Evolutionary conservation across 2,329 filamentous ascomycete species (phyloP).

Genomic region (Fusarium goolgardi): DNA sequence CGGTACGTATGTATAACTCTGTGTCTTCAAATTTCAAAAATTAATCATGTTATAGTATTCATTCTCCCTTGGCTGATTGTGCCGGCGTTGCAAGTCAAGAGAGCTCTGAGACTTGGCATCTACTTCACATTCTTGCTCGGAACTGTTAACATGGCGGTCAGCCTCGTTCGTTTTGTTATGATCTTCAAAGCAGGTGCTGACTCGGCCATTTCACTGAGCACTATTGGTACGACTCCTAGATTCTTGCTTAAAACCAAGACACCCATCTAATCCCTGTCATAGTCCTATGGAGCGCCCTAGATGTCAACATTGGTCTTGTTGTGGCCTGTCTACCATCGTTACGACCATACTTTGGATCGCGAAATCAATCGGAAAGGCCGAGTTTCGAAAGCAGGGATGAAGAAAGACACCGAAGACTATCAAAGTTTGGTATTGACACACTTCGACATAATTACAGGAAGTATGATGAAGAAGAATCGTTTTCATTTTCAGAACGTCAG

Average conservation of each 20-base stretch:
- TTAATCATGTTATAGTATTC: constrained; percentile 12
- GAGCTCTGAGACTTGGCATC: constrained; percentile 20
- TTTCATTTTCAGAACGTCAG: not conserved
- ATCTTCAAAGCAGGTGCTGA: constrained; percentile 27
- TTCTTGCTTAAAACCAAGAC: fast-evolving
- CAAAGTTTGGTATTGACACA: not conserved
- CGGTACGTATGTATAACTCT: too few relatives aligned
- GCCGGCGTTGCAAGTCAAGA: constrained; percentile 10
- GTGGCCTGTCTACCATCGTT: constrained; percentile 36
- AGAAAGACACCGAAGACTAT: not conserved
- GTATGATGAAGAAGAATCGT: not conserved
- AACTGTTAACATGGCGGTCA: constrained; percentile 33
- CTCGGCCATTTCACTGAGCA: constrained; percentile 17
- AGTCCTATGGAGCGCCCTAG: constrained; percentile 33
- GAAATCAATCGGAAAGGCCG: not conserved
- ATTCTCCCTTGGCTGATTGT: constrained; percentile 35
- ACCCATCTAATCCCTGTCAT: fast-evolving
- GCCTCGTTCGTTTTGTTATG: constrained; percentile 24
- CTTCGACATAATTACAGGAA: not conserved
- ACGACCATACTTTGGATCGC: constrained; percentile 33
- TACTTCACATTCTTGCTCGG: constrained; percentile 37
- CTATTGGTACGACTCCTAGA: constrained; percentile 1
- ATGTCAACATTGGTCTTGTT: constrained; percentile 36
- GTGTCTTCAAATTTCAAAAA: fast-evolving
- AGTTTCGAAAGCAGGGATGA: not conserved